A percentile compares a stretch with the other conserved stretches of the same genome.
phyloP scores from a whole-genome alignment of 176 grass and related monocot species.

The Areca catechu region DNA sequence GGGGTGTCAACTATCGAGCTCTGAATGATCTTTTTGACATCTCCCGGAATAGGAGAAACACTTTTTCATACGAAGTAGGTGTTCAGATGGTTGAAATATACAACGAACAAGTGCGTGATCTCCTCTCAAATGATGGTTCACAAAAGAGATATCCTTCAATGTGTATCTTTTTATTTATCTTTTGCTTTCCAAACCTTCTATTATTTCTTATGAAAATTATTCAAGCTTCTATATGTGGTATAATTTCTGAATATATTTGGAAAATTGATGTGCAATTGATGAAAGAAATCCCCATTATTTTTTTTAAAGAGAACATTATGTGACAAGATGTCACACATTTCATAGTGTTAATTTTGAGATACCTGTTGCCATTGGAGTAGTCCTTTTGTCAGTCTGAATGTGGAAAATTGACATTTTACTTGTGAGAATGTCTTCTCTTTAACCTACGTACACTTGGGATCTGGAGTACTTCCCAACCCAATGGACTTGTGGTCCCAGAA shows the following conservation, averaged over 20 bases:
- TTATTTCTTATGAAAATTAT: too few species aligned
- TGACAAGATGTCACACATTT: too few species aligned
- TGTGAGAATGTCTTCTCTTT: constrained; percentile 21
- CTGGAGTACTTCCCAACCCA: constrained; percentile 84
- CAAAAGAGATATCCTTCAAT: constrained; percentile 98
- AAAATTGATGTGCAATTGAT: not conserved
- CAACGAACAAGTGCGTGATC: constrained; percentile 97
- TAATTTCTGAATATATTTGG: not conserved
- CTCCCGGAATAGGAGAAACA: constrained; percentile 71
- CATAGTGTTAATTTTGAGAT: too few species aligned
- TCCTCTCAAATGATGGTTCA: constrained; percentile 68
- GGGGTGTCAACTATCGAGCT: constrained; percentile 99
- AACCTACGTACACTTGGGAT: constrained; percentile 70
- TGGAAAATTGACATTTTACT: not conserved
- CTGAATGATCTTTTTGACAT: constrained; percentile 90
- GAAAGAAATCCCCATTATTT: too few species aligned
- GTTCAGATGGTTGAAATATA: constrained; percentile 99
- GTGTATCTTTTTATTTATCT: not conserved
- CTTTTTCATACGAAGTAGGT: constrained; percentile 82
- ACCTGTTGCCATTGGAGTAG: too few species aligned
- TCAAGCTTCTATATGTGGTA: not conserved
- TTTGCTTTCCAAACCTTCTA: too few species aligned
- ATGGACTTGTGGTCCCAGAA: constrained; percentile 89
- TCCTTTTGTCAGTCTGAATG: too few species aligned
- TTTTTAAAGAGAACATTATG: too few species aligned